Conservation (phyloP, 164 flowering plant species). For the Cinnamomum micranthum region DNA sequence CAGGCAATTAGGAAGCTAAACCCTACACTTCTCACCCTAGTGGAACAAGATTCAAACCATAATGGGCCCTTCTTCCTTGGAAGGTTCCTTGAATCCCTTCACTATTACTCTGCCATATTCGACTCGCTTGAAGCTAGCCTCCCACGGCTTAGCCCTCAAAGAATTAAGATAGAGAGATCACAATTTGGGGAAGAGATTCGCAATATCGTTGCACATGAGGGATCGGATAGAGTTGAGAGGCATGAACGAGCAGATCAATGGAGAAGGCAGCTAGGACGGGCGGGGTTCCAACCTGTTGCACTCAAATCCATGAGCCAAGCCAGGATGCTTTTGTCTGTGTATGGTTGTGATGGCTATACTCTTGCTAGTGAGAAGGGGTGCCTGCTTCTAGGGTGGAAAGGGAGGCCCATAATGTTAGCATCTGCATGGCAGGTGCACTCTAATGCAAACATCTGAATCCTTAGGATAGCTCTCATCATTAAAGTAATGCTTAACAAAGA, state of each 20-base stretch:
- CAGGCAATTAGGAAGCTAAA: slow-evolving; percentile 47
- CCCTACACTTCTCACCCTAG: slow-evolving; percentile 45
- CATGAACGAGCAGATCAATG: slow-evolving; percentile 63
- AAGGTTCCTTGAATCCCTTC: slow-evolving; percentile 62
- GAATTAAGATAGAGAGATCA: slow-evolving; percentile 45
- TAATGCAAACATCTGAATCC: background rate
- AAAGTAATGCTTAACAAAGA: background rate
- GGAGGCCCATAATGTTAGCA: slow-evolving; percentile 52
- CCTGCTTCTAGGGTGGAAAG: slow-evolving; percentile 66
- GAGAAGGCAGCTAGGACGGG: slow-evolving; percentile 51
- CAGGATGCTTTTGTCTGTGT: slow-evolving; percentile 43
- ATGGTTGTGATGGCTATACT: slow-evolving; percentile 58
- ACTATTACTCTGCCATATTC: slow-evolving; percentile 58
- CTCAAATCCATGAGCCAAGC: slow-evolving; percentile 39
- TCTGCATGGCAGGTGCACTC: slow-evolving; percentile 52
- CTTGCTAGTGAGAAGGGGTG: slow-evolving; percentile 49
- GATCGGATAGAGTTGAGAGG: slow-evolving; percentile 46
- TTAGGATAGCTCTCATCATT: background rate
- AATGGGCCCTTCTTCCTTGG: slow-evolving; percentile 72
- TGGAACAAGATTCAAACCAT: slow-evolving; percentile 66
- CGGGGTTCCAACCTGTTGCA: slow-evolving; percentile 45
- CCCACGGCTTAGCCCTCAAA: slow-evolving; percentile 33
- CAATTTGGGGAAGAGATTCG: slow-evolving; percentile 52
- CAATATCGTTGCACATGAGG: slow-evolving; percentile 51
- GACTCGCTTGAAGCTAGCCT: slow-evolving; percentile 59